These are phyloP conservation scores for Pinus albicaulis DNA, from an alignment of 75 land plant genomes.

Conservation along the genomic window DNA sequence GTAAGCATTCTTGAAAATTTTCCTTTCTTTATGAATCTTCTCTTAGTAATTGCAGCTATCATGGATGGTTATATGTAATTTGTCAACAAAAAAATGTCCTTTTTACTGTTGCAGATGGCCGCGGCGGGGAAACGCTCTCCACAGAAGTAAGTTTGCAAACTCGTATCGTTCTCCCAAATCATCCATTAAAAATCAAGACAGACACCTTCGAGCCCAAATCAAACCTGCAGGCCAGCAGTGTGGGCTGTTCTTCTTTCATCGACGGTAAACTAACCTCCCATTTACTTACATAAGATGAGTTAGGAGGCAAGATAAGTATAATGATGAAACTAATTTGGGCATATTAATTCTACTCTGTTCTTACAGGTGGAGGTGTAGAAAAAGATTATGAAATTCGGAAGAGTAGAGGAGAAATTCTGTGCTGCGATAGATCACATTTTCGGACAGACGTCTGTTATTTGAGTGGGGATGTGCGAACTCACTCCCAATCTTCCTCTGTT, in stretches of 20 bases:
- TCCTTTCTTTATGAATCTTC: background rate
- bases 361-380: background rate
- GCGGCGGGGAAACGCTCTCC: background rate
- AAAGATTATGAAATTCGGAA: too few species aligned
- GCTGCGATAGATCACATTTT: constrained; percentile 56
- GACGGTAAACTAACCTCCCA: background rate
- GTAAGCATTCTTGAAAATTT: background rate
- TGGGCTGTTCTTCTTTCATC: background rate
- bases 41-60: too few species aligned
- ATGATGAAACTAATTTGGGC: background rate
- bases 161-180: background rate
- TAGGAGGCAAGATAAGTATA: background rate
- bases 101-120: background rate
- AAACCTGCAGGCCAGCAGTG: background rate
- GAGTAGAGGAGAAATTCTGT: constrained; percentile 16
- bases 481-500: constrained; percentile 37
- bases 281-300: background rate
- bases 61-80: too few species aligned
- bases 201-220: background rate
- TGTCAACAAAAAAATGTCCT: background rate
- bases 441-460: constrained; percentile 70
- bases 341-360: background rate
- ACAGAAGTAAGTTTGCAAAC: background rate
- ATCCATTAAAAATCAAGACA: background rate
- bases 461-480: constrained; percentile 67